These are phyloP conservation scores for Sonneratia caseolaris DNA, from an alignment of 345 rosid genomes.

Conservation along the genomic window DNA sequence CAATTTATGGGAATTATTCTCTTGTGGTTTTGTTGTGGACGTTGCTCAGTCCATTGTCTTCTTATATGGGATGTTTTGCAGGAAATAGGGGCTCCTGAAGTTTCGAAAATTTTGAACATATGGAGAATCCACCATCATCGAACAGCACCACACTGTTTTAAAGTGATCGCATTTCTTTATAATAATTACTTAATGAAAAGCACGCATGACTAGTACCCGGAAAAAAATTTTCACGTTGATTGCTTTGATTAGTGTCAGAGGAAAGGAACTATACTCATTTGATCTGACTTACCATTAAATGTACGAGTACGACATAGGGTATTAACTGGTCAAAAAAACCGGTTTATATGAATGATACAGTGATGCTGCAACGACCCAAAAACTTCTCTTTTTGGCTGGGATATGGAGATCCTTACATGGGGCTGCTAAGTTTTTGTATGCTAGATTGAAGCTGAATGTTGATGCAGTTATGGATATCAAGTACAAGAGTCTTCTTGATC, in stretches of 20 bases:
- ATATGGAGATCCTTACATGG: not conserved
- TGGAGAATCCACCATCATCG: not conserved
- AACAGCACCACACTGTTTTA: not conserved
- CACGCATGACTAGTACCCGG: not conserved
- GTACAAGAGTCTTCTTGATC: constrained; percentile 64
- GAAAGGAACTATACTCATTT: too few relatives aligned
- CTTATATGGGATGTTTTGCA: too few relatives aligned
- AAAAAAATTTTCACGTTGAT: not conserved
- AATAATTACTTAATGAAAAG: not conserved
- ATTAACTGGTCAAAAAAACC: not conserved
- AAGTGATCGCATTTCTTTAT: not conserved
- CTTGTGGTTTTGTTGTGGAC: too few relatives aligned
- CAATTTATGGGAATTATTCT: not conserved
- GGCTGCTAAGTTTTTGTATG: not conserved
- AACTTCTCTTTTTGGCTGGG: not conserved
- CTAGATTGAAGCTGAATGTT: not conserved
- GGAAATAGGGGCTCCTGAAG: too few relatives aligned
- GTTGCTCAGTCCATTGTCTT: too few relatives aligned
- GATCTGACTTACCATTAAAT: not conserved
- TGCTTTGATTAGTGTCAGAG: not conserved
- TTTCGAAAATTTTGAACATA: too few relatives aligned
- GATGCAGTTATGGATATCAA: constrained; percentile 68
- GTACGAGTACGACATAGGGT: not conserved
- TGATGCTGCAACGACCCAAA: not conserved
- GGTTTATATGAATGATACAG: not conserved